Percentiles rank a stretch among this genome's conserved stretches.
phyloP scores from a whole-genome alignment of 768 basidiomycete species.

The Exidia glandulosa region DNA sequence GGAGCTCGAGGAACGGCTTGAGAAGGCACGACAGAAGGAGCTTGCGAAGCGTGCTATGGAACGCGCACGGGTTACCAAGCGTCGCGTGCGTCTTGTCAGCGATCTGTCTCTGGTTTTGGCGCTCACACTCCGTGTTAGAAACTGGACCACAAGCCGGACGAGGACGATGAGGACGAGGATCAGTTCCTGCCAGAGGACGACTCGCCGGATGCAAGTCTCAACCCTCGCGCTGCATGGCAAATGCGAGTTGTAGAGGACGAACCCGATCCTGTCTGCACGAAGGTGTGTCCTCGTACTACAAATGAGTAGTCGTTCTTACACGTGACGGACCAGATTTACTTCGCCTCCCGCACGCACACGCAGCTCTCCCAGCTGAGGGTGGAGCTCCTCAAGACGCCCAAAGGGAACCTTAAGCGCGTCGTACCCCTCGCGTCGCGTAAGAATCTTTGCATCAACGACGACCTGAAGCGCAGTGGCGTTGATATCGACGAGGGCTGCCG shows the following conservation, averaged over 20 bases:
- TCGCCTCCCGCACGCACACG: constrained; percentile 92
- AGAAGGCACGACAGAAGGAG: constrained; percentile 52
- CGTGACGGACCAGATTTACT: constrained; percentile 66
- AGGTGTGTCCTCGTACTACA: constrained; percentile 2
- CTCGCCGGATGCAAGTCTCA: constrained; percentile 1
- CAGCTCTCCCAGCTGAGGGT: constrained; percentile 86
- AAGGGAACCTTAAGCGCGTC: constrained; percentile 33
- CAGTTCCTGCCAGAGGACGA: constrained; percentile 60
- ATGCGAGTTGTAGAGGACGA: constrained; percentile 11
- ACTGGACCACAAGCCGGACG: constrained; percentile 12
- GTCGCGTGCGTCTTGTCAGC: constrained; percentile 28
- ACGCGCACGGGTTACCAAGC: constrained; percentile 23
- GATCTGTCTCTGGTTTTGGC: not conserved
- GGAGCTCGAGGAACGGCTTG: constrained; percentile 52
- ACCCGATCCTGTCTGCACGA: constrained; percentile 50
- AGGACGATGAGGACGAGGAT: constrained; percentile 42
- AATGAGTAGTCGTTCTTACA: not conserved
- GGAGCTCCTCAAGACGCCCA: constrained; percentile 63
- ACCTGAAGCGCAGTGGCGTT: constrained; percentile 43
- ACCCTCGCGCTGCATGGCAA: not conserved
- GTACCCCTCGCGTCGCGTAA: constrained; percentile 86
- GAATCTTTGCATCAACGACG: constrained; percentile 87
- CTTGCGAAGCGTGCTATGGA: constrained; percentile 41
- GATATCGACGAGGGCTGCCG: constrained; percentile 86
- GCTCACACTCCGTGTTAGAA: constrained; percentile 8